Evolutionary conservation across 768 basidiomycete species (phyloP), one percentile per base, ranked within the genome.

Genomic region (Sistotremastrum suecicum): DNA sequence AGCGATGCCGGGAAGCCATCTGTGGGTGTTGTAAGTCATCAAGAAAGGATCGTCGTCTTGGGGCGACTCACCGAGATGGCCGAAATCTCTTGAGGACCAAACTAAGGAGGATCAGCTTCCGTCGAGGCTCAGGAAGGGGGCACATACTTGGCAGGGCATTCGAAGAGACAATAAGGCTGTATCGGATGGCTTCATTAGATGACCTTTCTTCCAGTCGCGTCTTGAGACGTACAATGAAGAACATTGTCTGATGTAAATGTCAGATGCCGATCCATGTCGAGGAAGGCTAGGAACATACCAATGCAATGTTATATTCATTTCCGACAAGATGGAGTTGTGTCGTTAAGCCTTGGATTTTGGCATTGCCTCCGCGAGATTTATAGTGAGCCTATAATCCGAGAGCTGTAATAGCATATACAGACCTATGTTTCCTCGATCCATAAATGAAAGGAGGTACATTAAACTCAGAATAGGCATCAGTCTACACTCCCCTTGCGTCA

Each of bases 1-100:
- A 49, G 75, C 76, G 40, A 83, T 78, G 9, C 70, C 71, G 0
- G 81, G 77, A 29, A 83, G 65, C 78, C 80, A 83, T 57, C 71
- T 69, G 40, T 4, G 41, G 11, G 30, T 6, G 37, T 3, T 31
- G 38, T 47, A 56, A 45, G 44, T 41, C 10, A 41, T 7, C 40
- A 45, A 30, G 8, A 11, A 41, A 20, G 8, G 11, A 41, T 1
- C 5, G 10, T 37, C 4, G 30, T 2, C 5, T 45, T 7, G 44
- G 29, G 30, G 28, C 40, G 11, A 45, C 63, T 50, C 52, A 70
- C 76, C 70, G 70, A 3, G 80, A 82, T 6, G 82, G 82, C 31
- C 74, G 69, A 53, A 81, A 68, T 35, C 67, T 69, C 56, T 80
- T 80, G 32, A 83, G 61, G 5, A 79, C 71, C 38, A 80, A 52